Percentiles rank a stretch among this genome's conserved stretches.
Conservation (phyloP, 2,329 filamentous ascomycete genomes). For the Sporothrix luriei region DNA sequence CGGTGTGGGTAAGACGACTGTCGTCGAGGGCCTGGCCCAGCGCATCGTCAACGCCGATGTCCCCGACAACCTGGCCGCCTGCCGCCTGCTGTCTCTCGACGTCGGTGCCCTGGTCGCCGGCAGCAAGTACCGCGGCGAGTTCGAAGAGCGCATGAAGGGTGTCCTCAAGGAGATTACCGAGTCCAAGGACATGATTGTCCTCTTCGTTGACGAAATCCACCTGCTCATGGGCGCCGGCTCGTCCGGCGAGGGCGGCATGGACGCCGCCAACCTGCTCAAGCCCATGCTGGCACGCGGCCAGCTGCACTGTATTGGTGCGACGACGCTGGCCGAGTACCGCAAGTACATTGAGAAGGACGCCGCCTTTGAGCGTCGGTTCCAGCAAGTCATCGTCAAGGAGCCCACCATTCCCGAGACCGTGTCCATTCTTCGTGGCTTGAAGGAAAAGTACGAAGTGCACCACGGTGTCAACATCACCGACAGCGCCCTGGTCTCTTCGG, state of each 20-base stretch:
- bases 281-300: conserved; percentile 97
- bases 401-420: conserved; percentile 86
- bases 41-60: conserved; percentile 97
- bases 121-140: conserved; percentile 98
- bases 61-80: conserved; percentile 89
- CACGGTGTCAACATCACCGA: conserved; percentile 97
- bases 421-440: conserved; percentile 96
- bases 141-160: conserved; percentile 99
- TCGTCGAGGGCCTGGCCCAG: conserved; percentile 92
- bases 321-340: conserved; percentile 90
- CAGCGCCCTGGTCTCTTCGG: conserved; percentile 85
- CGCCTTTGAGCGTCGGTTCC: conserved; percentile 97
- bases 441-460: conserved; percentile 97
- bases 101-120: conserved; percentile 93
- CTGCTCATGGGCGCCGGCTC: conserved; percentile 96
- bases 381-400: conserved; percentile 97
- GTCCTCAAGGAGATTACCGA: conserved; percentile 96
- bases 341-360: conserved; percentile 99
- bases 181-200: conserved; percentile 92
- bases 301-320: conserved; percentile 96
- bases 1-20: conserved; percentile 97
- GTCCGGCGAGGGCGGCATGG: conserved; percentile 96
- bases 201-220: conserved; percentile 99
- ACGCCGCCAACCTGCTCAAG: conserved; percentile 95
- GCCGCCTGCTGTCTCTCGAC: conserved; percentile 91